phyloP scores from a whole-genome alignment of 192 early-diverging fungal genomes.

The Coemansia sp. region DNA sequence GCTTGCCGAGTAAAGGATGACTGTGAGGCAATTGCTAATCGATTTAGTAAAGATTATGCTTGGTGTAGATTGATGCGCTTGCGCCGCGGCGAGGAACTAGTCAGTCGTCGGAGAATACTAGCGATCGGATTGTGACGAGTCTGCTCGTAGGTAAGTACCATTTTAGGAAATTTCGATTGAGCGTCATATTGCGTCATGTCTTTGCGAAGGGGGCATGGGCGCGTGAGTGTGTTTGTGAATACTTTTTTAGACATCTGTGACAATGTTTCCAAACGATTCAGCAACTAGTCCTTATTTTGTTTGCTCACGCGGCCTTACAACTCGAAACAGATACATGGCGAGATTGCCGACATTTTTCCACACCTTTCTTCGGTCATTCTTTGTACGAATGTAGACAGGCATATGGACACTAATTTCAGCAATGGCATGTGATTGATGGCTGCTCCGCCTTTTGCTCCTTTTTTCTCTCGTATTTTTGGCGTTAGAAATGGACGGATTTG shows the following conservation, averaged over 20 bases:
- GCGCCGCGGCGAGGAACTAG: constrained; percentile 72
- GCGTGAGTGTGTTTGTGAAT: neutral
- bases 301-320: neutral
- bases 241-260: neutral
- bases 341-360: neutral
- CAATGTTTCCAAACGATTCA: constrained; percentile 16
- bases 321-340: neutral
- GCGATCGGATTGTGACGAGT: constrained; percentile 86
- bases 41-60: neutral
- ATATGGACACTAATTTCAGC: neutral
- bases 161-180: neutral
- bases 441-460: neutral
- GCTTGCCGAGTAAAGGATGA: neutral
- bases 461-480: neutral
- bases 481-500: constrained; percentile 58
- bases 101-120: constrained; percentile 76
- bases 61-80: constrained; percentile 77
- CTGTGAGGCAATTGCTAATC: neutral
- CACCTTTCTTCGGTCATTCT: neutral
- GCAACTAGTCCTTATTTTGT: neutral
- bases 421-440: constrained; percentile 6
- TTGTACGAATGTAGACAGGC: neutral
- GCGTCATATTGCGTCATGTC: neutral
- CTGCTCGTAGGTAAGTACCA: constrained; percentile 62
- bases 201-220: neutral